Conservation (phyloP, 2,329 filamentous ascomycete genomes). For the Calonectria montana region DNA sequence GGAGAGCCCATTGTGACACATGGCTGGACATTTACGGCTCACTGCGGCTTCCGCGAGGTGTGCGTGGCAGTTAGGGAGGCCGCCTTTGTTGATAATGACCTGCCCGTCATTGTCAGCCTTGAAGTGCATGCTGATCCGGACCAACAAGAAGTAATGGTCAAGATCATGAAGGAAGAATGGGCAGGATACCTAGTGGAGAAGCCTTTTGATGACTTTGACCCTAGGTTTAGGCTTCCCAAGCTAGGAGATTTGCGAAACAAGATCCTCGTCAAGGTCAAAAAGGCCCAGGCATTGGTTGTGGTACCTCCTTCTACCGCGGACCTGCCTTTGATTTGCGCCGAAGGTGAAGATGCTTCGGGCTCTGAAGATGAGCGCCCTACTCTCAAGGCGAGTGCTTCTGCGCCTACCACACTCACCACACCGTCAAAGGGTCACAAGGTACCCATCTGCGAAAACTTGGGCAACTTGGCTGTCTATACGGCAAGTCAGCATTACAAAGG, state of each 20-base stretch:
- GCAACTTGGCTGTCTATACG: slow-evolving; percentile 85
- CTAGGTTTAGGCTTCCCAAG: slow-evolving; percentile 70
- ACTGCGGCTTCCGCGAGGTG: slow-evolving; percentile 89
- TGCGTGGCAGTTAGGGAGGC: slow-evolving; percentile 82
- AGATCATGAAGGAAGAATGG: slow-evolving; percentile 94
- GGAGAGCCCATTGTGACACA: slow-evolving; percentile 86
- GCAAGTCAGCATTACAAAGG: slow-evolving; percentile 83
- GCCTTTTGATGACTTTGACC: slow-evolving; percentile 61
- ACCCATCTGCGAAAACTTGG: slow-evolving; percentile 76
- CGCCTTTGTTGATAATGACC: slow-evolving; percentile 79
- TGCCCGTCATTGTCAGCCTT: slow-evolving; percentile 91
- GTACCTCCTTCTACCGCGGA: slow-evolving; percentile 47
- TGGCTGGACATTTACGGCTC: slow-evolving; percentile 83
- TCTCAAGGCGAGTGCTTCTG: slow-evolving; percentile 26
- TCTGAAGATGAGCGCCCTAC: slow-evolving; percentile 57
- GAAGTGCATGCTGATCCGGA: slow-evolving; percentile 87
- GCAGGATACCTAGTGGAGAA: slow-evolving; percentile 76
- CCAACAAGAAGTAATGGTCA: slow-evolving; percentile 92
- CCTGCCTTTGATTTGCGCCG: slow-evolving; percentile 39
- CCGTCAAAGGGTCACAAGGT: slow-evolving; percentile 57
- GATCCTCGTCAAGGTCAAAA: slow-evolving; percentile 87
- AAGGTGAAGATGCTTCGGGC: slow-evolving; percentile 54
- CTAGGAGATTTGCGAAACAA: slow-evolving; percentile 80
- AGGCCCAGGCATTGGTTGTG: slow-evolving; percentile 54
- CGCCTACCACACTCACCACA: slow-evolving; percentile 13